phyloP scores from a whole-genome alignment of 2,329 filamentous ascomycete genomes.

The Aschersonia sp. region DNA sequence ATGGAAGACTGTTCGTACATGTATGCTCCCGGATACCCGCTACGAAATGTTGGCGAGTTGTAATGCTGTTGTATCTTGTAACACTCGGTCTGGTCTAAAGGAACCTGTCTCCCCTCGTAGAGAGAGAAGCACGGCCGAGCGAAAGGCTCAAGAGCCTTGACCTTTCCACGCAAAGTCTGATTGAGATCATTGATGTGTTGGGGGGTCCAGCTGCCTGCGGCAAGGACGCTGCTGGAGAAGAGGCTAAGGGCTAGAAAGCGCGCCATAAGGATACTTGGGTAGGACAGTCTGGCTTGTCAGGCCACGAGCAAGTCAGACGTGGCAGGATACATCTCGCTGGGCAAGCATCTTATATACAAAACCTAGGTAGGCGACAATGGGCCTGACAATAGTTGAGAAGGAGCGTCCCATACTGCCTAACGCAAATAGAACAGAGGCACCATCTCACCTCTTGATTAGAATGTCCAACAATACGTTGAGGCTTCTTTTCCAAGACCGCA shows the following conservation, averaged over 20 bases:
- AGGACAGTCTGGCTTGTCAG: background rate
- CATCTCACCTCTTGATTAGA: too few species aligned
- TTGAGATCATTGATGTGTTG: constrained; percentile 2
- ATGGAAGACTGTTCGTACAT: constrained; percentile 9
- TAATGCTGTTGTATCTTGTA: constrained; percentile 5
- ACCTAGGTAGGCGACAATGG: too few species aligned
- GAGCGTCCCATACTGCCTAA: too few species aligned
- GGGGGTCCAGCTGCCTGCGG: background rate
- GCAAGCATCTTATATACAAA: too few species aligned
- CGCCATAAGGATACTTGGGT: background rate
- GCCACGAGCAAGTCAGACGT: too few species aligned
- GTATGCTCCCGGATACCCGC: constrained; percentile 5
- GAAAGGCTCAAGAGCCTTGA: constrained; percentile 5
- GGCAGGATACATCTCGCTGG: too few species aligned
- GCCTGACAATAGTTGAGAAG: too few species aligned
- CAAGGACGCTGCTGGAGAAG: background rate
- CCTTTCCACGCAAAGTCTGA: constrained; percentile 2
- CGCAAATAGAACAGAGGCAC: too few species aligned
- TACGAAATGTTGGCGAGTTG: constrained; percentile 3
- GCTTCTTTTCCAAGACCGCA: too few species aligned
- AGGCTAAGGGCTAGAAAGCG: background rate
- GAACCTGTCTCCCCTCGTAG: constrained; percentile 5
- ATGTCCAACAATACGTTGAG: too few species aligned
- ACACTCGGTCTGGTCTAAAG: constrained; percentile 3
- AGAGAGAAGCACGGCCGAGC: constrained; percentile 6